Conservation (phyloP, 371 early-diverging fungal genomes). For the Apophysomyces ossiformis region DNA sequence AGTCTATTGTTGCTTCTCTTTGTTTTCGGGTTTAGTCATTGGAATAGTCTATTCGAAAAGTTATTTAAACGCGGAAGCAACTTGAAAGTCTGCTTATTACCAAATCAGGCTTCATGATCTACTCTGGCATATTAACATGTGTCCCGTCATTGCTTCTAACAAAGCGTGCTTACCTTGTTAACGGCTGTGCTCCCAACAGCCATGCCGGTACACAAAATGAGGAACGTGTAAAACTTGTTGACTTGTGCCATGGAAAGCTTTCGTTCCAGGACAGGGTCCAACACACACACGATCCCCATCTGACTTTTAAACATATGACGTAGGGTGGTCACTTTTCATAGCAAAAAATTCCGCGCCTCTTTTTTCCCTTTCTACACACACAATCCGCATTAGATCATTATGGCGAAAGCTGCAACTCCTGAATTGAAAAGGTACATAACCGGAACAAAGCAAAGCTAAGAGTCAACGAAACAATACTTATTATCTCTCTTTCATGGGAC, state of each 20-base stretch:
- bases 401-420: slow-evolving; percentile 79
- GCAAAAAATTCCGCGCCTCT: too few species aligned
- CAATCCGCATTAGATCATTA: slow-evolving; percentile 25
- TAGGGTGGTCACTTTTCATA: too few species aligned
- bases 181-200: slow-evolving; percentile 51
- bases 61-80: neutral
- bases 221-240: slow-evolving; percentile 47
- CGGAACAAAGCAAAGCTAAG: neutral
- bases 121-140: neutral
- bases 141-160: neutral
- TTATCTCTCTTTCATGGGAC: slow-evolving; percentile 12
- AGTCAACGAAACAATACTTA: neutral
- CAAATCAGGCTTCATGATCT: slow-evolving; percentile 49
- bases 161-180: slow-evolving; percentile 38
- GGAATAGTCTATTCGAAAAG: neutral
- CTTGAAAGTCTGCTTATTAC: slow-evolving; percentile 15
- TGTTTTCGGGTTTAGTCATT: neutral
- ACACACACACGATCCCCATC: too few species aligned
- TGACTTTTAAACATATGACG: too few species aligned
- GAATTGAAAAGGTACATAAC: slow-evolving; percentile 76
- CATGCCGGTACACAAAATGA: slow-evolving; percentile 48
- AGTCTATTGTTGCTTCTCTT: neutral
- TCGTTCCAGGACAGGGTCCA: too few species aligned
- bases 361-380: neutral
- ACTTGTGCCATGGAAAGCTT: slow-evolving; percentile 35